A percentile compares a stretch with the other conserved stretches of the same genome.
Evolutionary conservation across 352 stramenopile species (phyloP).

Genomic region (Phytophthora citrophthora): DNA sequence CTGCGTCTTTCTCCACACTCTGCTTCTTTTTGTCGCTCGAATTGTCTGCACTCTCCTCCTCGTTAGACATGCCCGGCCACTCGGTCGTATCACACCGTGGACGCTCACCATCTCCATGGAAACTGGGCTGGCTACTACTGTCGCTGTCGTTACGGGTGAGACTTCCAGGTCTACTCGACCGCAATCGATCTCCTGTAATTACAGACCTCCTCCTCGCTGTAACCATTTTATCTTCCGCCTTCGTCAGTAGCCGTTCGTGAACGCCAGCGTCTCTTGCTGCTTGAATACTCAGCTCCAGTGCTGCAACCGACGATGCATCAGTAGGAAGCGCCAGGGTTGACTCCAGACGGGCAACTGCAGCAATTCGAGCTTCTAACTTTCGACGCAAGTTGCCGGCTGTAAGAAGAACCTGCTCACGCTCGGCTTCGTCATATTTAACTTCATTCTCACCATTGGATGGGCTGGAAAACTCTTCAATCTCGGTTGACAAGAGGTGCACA

Average conservation of each 20-base stretch:
- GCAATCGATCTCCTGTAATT: conserved; percentile 26
- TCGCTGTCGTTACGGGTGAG: conserved; percentile 30
- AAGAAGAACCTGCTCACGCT: conserved; percentile 47
- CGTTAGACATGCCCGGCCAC: conserved; percentile 38
- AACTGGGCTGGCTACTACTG: conserved; percentile 36
- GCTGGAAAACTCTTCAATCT: conserved; percentile 61
- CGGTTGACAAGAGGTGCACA: conserved; percentile 51
- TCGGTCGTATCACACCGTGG: conserved; percentile 53
- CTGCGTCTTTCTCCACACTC: conserved; percentile 49
- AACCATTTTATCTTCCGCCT: conserved; percentile 65
- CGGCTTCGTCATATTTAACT: conserved; percentile 33
- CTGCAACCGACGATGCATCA: conserved; percentile 52
- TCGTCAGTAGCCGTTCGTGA: conserved; percentile 61
- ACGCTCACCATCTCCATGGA: conserved; percentile 16
- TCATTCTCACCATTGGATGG: conserved; percentile 31
- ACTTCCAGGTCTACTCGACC: conserved; percentile 28
- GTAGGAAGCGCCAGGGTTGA: conserved; percentile 46
- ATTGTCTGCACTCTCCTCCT: conserved; percentile 40
- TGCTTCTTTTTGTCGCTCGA: conserved; percentile 42
- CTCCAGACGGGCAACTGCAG: conserved; percentile 54
- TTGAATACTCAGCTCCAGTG: conserved; percentile 65
- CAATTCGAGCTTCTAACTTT: conserved; percentile 54
- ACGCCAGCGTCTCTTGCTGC: conserved; percentile 64
- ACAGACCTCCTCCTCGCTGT: conserved; percentile 32
- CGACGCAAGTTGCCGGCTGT: conserved; percentile 54